A percentile compares a stretch with the other conserved stretches of the same genome.
phyloP scores from a whole-genome alignment of 2,329 filamentous ascomycete species.

The Alternaria viburni region DNA sequence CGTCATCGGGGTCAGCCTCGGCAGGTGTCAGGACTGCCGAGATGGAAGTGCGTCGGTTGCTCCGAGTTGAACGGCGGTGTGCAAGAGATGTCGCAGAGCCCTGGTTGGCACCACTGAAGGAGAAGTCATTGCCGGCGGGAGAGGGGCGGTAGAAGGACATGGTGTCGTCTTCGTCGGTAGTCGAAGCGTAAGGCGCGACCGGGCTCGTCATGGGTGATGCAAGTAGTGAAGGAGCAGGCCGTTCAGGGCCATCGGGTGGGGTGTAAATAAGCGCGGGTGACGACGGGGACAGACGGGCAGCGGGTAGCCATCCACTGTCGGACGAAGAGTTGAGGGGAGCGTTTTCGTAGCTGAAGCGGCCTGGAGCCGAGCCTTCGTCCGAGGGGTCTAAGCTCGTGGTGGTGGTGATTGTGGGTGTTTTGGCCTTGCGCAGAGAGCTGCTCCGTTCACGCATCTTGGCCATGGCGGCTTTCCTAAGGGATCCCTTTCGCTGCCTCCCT shows the following conservation, averaged over 20 bases:
- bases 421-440: constrained; percentile 35
- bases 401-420: constrained; percentile 21
- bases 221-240: constrained; percentile 45
- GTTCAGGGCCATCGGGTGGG: constrained; percentile 11
- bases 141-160: constrained; percentile 63
- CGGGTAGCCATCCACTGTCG: constrained; percentile 34
- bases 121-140: constrained; percentile 51
- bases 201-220: constrained; percentile 57
- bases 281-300: constrained; percentile 22
- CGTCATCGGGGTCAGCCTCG: constrained; percentile 52
- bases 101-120: constrained; percentile 34
- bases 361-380: constrained; percentile 28
- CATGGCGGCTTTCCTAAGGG: constrained; percentile 84
- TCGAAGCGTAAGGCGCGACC: constrained; percentile 69
- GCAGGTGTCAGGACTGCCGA: constrained; percentile 31
- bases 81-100: constrained; percentile 29
- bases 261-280: constrained; percentile 10
- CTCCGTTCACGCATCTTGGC: constrained; percentile 59
- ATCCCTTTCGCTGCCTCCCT: constrained; percentile 75
- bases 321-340: constrained; percentile 44
- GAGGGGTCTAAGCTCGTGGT: constrained; percentile 25
- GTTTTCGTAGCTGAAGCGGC: constrained; percentile 49
- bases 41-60: constrained; percentile 30
- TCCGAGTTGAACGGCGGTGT: constrained; percentile 41
- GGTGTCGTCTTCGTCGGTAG: constrained; percentile 83